phyloP scores from a whole-genome alignment of 2,329 filamentous ascomycete species.

The Fusarium siculi region DNA sequence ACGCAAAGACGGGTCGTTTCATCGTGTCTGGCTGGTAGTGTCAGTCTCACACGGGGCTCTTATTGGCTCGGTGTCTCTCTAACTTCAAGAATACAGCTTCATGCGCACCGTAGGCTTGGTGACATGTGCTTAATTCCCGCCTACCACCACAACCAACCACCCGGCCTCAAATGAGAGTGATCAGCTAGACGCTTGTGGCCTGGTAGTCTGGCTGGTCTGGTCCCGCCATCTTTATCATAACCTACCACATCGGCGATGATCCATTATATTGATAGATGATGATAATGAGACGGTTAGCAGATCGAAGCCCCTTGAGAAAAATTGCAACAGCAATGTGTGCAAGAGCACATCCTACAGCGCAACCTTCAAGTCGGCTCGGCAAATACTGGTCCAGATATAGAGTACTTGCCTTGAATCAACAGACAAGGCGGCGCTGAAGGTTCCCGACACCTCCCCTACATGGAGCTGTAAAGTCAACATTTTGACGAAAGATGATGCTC shows the following conservation, averaged over 20 bases:
- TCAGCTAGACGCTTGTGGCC: slow-evolving; percentile 10
- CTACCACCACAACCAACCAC: slow-evolving; percentile 25
- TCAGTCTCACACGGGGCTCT: neutral
- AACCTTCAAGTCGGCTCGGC: neutral
- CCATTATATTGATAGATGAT: slow-evolving; percentile 9
- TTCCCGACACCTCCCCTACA: slow-evolving; percentile 1
- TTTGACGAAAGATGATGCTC: slow-evolving; percentile 8
- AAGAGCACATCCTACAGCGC: neutral
- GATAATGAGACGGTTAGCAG: slow-evolving; percentile 8
- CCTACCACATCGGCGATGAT: slow-evolving; percentile 19
- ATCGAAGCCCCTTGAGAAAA: slow-evolving; percentile 15
- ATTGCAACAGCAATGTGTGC: slow-evolving; percentile 4
- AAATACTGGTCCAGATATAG: slow-evolving; percentile 8
- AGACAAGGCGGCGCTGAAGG: slow-evolving; percentile 1
- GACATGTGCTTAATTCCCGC: slow-evolving; percentile 25
- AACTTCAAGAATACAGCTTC: slow-evolving; percentile 23
- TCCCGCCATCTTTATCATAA: neutral
- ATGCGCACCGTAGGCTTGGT: slow-evolving; percentile 15
- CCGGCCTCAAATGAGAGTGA: slow-evolving; percentile 9
- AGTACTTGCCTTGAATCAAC: slow-evolving; percentile 6
- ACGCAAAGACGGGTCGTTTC: slow-evolving; percentile 25
- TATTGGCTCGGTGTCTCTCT: slow-evolving; percentile 21
- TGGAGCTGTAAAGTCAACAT: slow-evolving; percentile 7
- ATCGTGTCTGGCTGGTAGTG: slow-evolving; percentile 19
- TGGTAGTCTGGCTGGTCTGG: neutral